Evolutionary conservation across 2,329 filamentous ascomycete genomes (phyloP).

Genomic region (Acrodontium crateriforme): DNA sequence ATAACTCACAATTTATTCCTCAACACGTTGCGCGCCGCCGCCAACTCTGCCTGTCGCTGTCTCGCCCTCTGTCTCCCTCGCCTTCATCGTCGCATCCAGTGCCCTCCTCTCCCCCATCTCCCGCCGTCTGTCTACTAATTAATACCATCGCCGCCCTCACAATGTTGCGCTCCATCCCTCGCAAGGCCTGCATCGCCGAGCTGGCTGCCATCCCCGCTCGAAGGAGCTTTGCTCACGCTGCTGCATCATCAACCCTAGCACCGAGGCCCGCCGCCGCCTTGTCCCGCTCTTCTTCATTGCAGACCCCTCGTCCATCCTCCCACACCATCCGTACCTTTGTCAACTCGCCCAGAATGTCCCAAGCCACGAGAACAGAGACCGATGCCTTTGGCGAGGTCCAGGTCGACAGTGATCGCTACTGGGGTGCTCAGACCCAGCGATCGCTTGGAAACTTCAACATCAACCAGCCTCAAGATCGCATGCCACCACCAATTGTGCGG

Average conservation of each 20-base stretch:
- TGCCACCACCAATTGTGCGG: constrained; percentile 82
- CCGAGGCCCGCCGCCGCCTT: constrained; percentile 1
- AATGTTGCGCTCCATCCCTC: too few species aligned
- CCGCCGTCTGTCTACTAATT: too few species aligned
- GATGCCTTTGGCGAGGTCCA: constrained; percentile 97
- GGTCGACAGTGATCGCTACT: constrained; percentile 87
- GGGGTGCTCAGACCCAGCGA: constrained; percentile 94
- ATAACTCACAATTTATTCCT: too few species aligned
- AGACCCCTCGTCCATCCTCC: background rate
- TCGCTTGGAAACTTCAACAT: constrained; percentile 97
- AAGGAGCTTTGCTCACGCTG: constrained; percentile 1
- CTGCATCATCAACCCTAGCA: constrained; percentile 1
- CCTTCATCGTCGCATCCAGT: too few species aligned
- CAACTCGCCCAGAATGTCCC: constrained; percentile 21
- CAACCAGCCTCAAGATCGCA: constrained; percentile 97
- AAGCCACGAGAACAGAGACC: constrained; percentile 63
- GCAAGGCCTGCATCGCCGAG: too few species aligned
- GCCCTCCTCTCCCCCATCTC: too few species aligned
- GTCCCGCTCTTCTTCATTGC: constrained; percentile 6
- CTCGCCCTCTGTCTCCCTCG: too few species aligned
- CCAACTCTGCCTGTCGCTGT: too few species aligned
- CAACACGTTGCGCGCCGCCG: too few species aligned
- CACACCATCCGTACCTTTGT: constrained; percentile 15
- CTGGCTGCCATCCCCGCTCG: too few species aligned
- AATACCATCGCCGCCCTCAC: too few species aligned